A percentile compares a stretch with the other conserved stretches of the same genome.
phyloP scores from a whole-genome alignment of 805 yeast species.

The Millerozyma miso region DNA sequence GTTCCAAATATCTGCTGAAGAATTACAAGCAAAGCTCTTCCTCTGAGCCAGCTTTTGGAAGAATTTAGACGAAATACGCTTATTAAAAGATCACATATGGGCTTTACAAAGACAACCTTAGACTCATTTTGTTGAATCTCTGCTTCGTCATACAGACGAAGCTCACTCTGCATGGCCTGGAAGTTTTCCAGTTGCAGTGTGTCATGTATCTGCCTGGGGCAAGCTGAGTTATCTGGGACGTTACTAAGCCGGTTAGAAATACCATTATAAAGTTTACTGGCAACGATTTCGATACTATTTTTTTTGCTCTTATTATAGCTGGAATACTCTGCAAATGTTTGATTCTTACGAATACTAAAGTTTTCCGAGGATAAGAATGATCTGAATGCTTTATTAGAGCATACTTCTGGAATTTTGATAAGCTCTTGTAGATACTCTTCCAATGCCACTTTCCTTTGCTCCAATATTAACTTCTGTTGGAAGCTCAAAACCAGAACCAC shows the following conservation, averaged over 20 bases:
- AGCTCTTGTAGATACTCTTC: slow-evolving; percentile 59
- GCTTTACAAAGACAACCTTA: slow-evolving; percentile 60
- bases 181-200: slow-evolving; percentile 11
- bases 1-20: slow-evolving; percentile 85
- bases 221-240: not conserved
- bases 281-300: slow-evolving; percentile 25
- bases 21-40: slow-evolving; percentile 74
- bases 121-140: slow-evolving; percentile 2
- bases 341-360: slow-evolving; percentile 36
- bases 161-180: slow-evolving; percentile 51
- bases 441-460: slow-evolving; percentile 56
- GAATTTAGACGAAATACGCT: slow-evolving; percentile 62
- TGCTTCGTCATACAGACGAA: slow-evolving; percentile 47
- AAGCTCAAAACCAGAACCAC: slow-evolving; percentile 63
- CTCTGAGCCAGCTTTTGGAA: slow-evolving; percentile 75
- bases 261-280: slow-evolving; percentile 32
- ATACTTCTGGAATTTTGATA: slow-evolving; percentile 61
- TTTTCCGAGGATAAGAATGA: slow-evolving; percentile 73
- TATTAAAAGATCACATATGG: slow-evolving; percentile 73
- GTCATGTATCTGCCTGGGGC: not conserved
- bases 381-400: slow-evolving; percentile 68
- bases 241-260: slow-evolving; percentile 12
- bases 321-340: slow-evolving; percentile 20
- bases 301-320: slow-evolving; percentile 7
- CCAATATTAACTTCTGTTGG: slow-evolving; percentile 60